Conservation (phyloP, 225 moss, liverwort and hornwort species). For the Polytrichum formosum region DNA sequence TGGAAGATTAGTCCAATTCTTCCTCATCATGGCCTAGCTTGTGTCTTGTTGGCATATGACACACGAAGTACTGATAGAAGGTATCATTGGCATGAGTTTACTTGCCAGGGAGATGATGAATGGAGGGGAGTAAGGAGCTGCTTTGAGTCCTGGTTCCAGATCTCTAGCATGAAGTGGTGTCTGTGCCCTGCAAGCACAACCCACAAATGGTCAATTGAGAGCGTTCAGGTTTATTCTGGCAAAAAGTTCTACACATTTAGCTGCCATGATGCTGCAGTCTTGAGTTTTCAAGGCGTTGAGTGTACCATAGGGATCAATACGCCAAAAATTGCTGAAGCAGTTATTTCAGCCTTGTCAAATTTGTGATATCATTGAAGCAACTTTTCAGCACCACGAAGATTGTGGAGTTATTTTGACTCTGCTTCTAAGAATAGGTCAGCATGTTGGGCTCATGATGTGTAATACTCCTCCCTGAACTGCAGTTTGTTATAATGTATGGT, state of each 20-base stretch:
- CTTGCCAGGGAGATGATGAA: conserved; percentile 36
- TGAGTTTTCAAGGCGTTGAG: conserved; percentile 14
- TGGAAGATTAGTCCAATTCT: too few species aligned
- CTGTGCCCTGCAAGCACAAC: conserved; percentile 17
- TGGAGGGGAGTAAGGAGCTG: conserved; percentile 23
- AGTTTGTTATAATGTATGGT: not conserved
- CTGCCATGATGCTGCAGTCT: conserved; percentile 30
- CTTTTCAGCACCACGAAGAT: not conserved
- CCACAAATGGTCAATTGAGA: conserved; percentile 29
- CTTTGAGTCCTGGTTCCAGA: conserved; percentile 19
- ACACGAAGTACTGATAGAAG: conserved; percentile 42
- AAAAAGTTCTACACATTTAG: conserved; percentile 25
- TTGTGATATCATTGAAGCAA: conserved; percentile 2
- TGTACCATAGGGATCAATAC: conserved; percentile 23
- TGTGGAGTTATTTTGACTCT: not conserved
- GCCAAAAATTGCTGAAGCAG: conserved; percentile 7
- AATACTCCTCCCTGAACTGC: not conserved
- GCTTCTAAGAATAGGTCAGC: not conserved
- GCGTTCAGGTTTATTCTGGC: conserved; percentile 41
- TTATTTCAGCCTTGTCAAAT: conserved; percentile 5
- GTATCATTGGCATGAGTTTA: conserved; percentile 31
- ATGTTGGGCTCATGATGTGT: not conserved
- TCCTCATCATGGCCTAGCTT: not conserved
- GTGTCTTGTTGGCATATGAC: conserved; percentile 9
- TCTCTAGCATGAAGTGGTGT: conserved; percentile 35